Conservation (phyloP, 768 basidiomycete genomes). For the Trametes elegans region DNA sequence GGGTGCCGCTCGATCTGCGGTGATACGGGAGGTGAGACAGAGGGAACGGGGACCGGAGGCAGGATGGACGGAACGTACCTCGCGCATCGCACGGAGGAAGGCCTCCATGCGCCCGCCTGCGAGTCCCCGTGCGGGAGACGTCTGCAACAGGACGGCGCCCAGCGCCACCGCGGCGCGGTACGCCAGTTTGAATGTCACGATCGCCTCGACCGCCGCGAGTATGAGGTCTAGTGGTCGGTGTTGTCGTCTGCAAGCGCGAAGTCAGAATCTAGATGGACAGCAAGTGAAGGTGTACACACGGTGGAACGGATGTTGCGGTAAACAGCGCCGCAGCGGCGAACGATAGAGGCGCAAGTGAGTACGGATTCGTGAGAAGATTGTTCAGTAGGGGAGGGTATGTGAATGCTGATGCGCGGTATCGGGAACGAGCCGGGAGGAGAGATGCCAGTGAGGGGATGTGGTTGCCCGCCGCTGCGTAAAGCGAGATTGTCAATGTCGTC, state of each 20-base stretch:
- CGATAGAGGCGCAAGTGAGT: slow-evolving; percentile 59
- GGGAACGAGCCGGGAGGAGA: slow-evolving; percentile 45
- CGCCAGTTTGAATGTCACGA: slow-evolving; percentile 78
- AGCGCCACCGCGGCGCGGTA: slow-evolving; percentile 83
- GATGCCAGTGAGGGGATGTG: slow-evolving; percentile 54
- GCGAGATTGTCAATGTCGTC: neutral
- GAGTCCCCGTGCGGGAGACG: slow-evolving; percentile 67
- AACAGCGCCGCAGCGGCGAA: slow-evolving; percentile 55
- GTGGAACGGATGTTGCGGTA: slow-evolving; percentile 51
- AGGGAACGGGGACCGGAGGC: neutral
- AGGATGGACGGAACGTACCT: slow-evolving; percentile 45
- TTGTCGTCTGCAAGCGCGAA: slow-evolving; percentile 36
- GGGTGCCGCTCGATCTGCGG: slow-evolving; percentile 79
- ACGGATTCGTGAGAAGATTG: slow-evolving; percentile 68
- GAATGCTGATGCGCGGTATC: slow-evolving; percentile 31
- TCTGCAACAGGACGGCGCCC: slow-evolving; percentile 86
- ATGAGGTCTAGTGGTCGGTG: slow-evolving; percentile 80
- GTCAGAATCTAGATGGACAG: neutral
- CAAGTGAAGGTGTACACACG: slow-evolving; percentile 41
- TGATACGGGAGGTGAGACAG: neutral
- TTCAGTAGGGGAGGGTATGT: slow-evolving; percentile 35
- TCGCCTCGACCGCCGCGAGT: slow-evolving; percentile 74
- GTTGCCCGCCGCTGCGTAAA: slow-evolving; percentile 52
- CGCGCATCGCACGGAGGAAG: slow-evolving; percentile 77
- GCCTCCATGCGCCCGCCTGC: slow-evolving; percentile 72